Evolutionary conservation across 805 yeast species (phyloP), one percentile per base, ranked within the genome.

Genomic region (Pichia nakasei): DNA sequence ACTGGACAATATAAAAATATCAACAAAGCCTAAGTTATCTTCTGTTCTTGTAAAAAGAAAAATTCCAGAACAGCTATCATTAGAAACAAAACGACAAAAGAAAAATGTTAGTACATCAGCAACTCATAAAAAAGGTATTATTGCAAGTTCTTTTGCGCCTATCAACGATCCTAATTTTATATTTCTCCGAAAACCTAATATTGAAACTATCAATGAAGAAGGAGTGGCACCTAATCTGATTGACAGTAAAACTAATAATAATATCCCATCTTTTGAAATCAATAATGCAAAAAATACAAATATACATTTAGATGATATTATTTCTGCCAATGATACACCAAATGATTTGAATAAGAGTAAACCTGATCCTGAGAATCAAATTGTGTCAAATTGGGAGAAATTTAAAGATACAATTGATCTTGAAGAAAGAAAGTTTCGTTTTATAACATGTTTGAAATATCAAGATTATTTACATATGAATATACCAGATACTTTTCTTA

Each of bases 171-270:
- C 44, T 6, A 35, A 36, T 11, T 60, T 54, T 45, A 47, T 52
- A 35, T 55, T 54, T 36, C 50, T 54, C 29, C 50, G 64, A 39
- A 36, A 48, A 12, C 41, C 50, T 9, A 44, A 55, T 17, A 22
- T 44, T 9, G 62, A 63, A 1, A 55, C 66, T 2, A 51, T 56
- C 5, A 64, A 61, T 39, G 36, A 59, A 9, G 66, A 61, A 42
- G 49, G 40, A 11, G 18, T 40, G 3, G 26, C 22, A 4, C 37
- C 39, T 9, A 13, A n/a, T 3, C 4, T 18, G 11, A 4, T 39
- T 4, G 19, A 15, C 4, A 22, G 24, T 8, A 21, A 21, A 21
- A 18, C 9, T 9, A 21, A 21, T 2, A 6, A 22, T 13, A 8
- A 27, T 5, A 24, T 18, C 5, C 17, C n/a, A 13, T 9, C 24